These are phyloP conservation scores for Phytophthora crassamura DNA, from an alignment of 352 stramenopile genomes.

Conservation along the genomic window DNA sequence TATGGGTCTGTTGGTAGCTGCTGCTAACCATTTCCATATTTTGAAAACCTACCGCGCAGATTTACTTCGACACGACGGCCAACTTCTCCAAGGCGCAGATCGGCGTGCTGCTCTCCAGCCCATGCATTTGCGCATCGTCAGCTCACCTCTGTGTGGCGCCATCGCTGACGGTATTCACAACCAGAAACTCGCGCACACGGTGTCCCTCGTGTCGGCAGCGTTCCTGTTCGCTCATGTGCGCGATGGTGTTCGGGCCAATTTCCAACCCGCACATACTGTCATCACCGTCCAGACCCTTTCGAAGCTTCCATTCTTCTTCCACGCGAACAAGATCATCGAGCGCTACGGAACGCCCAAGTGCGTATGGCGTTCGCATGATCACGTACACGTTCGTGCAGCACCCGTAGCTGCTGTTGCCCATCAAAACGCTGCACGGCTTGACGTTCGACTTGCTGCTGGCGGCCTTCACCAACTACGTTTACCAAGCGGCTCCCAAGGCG, in stretches of 20 bases:
- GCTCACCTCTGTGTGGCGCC: conserved; percentile 47
- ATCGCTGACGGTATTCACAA: conserved; percentile 51
- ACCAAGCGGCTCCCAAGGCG: conserved; percentile 40
- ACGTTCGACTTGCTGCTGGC: conserved; percentile 50
- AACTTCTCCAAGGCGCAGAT: conserved; percentile 67
- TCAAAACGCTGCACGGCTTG: conserved; percentile 50
- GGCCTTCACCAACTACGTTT: conserved; percentile 55
- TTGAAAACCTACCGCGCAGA: conserved; percentile 30
- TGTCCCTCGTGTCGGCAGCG: conserved; percentile 51
- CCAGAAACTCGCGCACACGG: conserved; percentile 48
- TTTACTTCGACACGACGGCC: conserved; percentile 64
- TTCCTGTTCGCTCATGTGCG: conserved; percentile 53
- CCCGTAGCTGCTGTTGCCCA: conserved; percentile 45
- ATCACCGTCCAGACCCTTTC: conserved; percentile 49
- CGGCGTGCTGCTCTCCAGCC: conserved; percentile 46
- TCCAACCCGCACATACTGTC: conserved; percentile 49
- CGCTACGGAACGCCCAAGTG: conserved; percentile 45
- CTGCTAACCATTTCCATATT: conserved; percentile 4
- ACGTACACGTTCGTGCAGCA: conserved; percentile 47
- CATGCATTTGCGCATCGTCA: conserved; percentile 55
- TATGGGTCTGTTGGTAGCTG: not conserved
- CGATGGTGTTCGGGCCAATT: conserved; percentile 53
- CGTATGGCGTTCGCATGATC: conserved; percentile 47
- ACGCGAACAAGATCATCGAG: conserved; percentile 54
- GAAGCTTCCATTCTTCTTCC: conserved; percentile 56